Percentiles rank a stretch among this genome's conserved stretches.
Evolutionary conservation across 2,329 filamentous ascomycete genomes (phyloP).

Genomic region (Pseudogymnoascus sp.): DNA sequence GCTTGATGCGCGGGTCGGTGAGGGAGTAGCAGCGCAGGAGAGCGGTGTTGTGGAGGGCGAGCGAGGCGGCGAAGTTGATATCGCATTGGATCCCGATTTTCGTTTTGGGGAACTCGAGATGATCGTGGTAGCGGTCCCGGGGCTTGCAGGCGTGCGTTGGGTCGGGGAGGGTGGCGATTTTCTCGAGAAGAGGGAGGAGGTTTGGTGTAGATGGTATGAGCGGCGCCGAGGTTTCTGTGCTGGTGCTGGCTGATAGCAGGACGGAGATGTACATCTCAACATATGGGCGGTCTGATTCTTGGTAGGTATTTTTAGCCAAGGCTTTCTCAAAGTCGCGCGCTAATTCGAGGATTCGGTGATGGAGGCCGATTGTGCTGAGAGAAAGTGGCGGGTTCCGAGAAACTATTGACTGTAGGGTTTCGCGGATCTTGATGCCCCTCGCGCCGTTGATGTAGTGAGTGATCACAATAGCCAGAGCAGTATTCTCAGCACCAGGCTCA

Average conservation of each 20-base stretch:
- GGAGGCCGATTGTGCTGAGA: conserved; percentile 12
- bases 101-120: conserved; percentile 67
- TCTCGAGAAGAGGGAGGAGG: conserved; percentile 28
- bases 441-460: conserved; percentile 46
- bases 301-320: conserved; percentile 40
- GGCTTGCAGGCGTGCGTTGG: conserved; percentile 40
- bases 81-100: conserved; percentile 81
- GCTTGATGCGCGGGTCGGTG: conserved; percentile 67
- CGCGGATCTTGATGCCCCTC: conserved; percentile 36
- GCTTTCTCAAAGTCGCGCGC: conserved; percentile 47
- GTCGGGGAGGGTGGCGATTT: conserved; percentile 32
- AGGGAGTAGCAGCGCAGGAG: conserved; percentile 76
- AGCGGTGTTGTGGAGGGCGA: conserved; percentile 75
- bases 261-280: conserved; percentile 43
- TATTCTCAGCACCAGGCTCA: conserved; percentile 10
- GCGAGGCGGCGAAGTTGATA: conserved; percentile 81
- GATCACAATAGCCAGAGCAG: conserved; percentile 27
- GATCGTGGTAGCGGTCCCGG: conserved; percentile 45
- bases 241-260: conserved; percentile 31
- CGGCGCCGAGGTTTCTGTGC: neutral
- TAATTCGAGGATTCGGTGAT: conserved; percentile 48
- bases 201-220: neutral
- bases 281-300: conserved; percentile 27
- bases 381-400: conserved; percentile 23
- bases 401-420: conserved; percentile 32